Evolutionary conservation across 371 early-diverging fungal species (phyloP).

Genomic region (Neoconidiobolus thromboides): DNA sequence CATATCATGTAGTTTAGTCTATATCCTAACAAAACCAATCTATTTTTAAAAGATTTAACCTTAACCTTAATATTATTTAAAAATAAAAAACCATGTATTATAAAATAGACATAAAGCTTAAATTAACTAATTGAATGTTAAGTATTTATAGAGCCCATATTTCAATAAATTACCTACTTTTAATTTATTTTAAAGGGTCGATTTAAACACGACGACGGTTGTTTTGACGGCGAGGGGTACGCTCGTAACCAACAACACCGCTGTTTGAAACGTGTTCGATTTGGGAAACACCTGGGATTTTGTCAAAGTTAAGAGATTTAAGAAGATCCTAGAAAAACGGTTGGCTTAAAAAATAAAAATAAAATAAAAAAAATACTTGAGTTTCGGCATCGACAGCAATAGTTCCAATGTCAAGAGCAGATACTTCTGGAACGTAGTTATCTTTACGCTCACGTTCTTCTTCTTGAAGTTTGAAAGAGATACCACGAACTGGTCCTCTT

Average conservation of each 20-base stretch:
- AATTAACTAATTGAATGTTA: too few species aligned
- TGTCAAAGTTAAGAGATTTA: conserved; percentile 88
- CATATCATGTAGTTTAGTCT: too few species aligned
- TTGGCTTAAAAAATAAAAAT: not conserved
- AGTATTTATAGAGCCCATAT: too few species aligned
- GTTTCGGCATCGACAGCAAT: conserved; percentile 96
- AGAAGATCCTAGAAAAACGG: conserved; percentile 54
- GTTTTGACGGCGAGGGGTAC: conserved; percentile 1
- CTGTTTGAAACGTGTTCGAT: conserved; percentile 3
- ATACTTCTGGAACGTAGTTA: conserved; percentile 98
- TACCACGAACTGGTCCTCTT: conserved; percentile 97
- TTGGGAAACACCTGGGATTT: conserved; percentile 39
- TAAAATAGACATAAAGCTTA: too few species aligned
- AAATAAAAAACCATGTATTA: too few species aligned
- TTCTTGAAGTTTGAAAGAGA: conserved; percentile 99
- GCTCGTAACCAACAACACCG: conserved; percentile 6
- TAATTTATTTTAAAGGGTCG: too few species aligned
- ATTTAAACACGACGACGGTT: conserved; percentile 3
- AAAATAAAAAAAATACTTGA: conserved; percentile 15
- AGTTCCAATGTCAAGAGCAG: conserved; percentile 85
- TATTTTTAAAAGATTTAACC: too few species aligned
- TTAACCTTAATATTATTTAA: too few species aligned
- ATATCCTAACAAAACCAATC: too few species aligned
- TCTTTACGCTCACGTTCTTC: conserved; percentile 99
- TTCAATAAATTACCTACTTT: too few species aligned